Evolutionary conservation across 2,329 filamentous ascomycete species (phyloP), one percentile per base, ranked within the genome.

Genomic region (Fulvia fulva): DNA sequence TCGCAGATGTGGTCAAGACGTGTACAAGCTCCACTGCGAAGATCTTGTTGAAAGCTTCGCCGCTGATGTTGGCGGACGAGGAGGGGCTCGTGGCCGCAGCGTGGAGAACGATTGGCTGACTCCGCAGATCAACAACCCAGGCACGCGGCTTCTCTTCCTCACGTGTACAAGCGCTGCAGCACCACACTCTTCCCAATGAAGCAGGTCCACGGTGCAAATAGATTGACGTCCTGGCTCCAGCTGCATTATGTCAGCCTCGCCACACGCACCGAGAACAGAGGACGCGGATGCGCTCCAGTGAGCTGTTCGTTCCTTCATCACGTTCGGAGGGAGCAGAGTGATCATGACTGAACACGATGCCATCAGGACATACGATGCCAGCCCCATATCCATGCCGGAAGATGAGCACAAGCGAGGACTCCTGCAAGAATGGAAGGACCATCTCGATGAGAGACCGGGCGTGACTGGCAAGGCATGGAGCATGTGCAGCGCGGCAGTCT

Each of bases 351-450:
- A 32, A 6, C 14, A 49, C 26, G 22, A 25, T 22, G 26, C 22
- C 25, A 6, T 25, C 11, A 4, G 14, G 22, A 25, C 14, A 22
- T 22, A 7, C 45, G 9, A 28, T 26, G 14, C 7, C 49, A 26
- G 4, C 12, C 7, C n/a, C 14, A 14, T 16, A 7, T 21, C n/a
- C 21, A n/a, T 5, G 7, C 21, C 7, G 44, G 51, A 53, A 2
- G 34, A 30, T 19, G 61, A 61, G 25, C 64, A 65, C 55, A 53
- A 60, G 54, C 61, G 64, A 56, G 53, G 59, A 34, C 56, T 68
- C 6, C 54, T 68, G 16, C 46, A 53, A 16, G 55, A 58, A 4
- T 60, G 59, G 62, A 60, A 59, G 51, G 56, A 57, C 12, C 41
- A 58, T 3, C 25, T 55, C 45, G 19, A 14, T 1, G 55, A 64